phyloP scores from a whole-genome alignment of 2,329 filamentous ascomycete species.

The Fusarium sp. region DNA sequence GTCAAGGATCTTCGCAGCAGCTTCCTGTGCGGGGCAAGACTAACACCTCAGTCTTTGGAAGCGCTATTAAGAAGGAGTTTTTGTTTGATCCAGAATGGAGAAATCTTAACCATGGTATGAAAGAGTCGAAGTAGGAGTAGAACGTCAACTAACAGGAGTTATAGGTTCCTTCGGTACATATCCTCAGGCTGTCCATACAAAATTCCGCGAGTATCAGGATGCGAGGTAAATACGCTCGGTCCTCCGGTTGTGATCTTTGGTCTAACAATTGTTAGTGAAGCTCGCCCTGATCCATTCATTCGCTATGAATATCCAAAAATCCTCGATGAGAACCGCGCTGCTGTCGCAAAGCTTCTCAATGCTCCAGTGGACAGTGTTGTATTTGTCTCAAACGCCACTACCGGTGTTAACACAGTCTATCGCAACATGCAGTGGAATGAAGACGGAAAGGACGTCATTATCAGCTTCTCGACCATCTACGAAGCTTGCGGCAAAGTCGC shows the following conservation, averaged over 20 bases:
- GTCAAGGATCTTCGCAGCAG: slow-evolving; percentile 16
- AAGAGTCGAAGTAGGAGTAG: neutral
- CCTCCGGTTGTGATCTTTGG: no score
- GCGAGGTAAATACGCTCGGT: slow-evolving; percentile 44
- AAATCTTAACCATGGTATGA: slow-evolving; percentile 81
- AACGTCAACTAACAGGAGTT: neutral
- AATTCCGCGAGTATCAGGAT: slow-evolving; percentile 72
- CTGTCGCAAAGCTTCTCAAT: slow-evolving; percentile 72
- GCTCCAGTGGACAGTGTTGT: slow-evolving; percentile 74
- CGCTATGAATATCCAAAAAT: slow-evolving; percentile 70
- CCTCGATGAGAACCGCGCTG: slow-evolving; percentile 73
- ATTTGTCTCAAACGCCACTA: slow-evolving; percentile 84
- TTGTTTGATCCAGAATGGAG: slow-evolving; percentile 72
- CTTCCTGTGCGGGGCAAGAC: slow-evolving; percentile 39
- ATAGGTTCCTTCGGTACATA: slow-evolving; percentile 82
- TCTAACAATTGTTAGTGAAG: slow-evolving; percentile 57
- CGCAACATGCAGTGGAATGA: slow-evolving; percentile 73
- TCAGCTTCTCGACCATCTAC: slow-evolving; percentile 84
- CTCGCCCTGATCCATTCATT: slow-evolving; percentile 78
- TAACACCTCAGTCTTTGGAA: slow-evolving; percentile 44
- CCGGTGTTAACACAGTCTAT: slow-evolving; percentile 80
- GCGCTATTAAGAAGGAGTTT: slow-evolving; percentile 68
- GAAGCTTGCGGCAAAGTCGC: slow-evolving; percentile 79
- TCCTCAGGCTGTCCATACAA: slow-evolving; percentile 68
- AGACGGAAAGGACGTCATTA: slow-evolving; percentile 78